Percentiles rank a stretch among this genome's conserved stretches.
These are phyloP conservation scores for Aspergillus aculeatus DNA, from an alignment of 2,329 filamentous ascomycete species.

Conservation along the genomic window DNA sequence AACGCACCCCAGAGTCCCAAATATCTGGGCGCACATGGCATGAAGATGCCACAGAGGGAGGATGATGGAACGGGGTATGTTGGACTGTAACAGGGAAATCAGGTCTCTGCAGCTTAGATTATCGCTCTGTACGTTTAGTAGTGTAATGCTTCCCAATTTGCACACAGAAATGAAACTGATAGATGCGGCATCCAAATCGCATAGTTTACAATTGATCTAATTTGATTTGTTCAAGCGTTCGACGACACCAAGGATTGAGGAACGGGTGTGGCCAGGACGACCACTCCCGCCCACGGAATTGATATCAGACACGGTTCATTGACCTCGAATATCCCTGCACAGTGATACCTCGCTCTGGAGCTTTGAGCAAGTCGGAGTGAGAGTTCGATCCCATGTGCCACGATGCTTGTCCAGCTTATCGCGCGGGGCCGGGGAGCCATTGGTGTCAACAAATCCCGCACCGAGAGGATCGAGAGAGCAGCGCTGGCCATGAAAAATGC, in stretches of 20 bases:
- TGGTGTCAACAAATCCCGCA: constrained; percentile 18
- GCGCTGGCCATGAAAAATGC: constrained; percentile 3
- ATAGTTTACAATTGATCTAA: background rate
- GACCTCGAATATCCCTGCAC: background rate
- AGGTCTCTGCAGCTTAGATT: background rate
- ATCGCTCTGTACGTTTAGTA: background rate
- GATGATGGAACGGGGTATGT: constrained; percentile 26
- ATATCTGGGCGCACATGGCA: constrained; percentile 67
- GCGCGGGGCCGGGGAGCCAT: background rate
- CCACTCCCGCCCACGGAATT: background rate
- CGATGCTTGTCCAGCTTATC: background rate
- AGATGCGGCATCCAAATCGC: background rate
- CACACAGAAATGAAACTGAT: background rate
- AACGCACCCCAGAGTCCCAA: constrained; percentile 57
- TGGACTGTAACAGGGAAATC: constrained; percentile 20
- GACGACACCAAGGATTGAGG: background rate
- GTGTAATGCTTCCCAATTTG: background rate
- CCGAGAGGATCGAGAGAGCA: background rate
- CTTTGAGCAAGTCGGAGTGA: background rate
- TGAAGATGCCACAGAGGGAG: constrained; percentile 50
- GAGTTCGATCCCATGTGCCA: background rate
- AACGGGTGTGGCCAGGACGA: background rate
- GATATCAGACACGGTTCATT: background rate
- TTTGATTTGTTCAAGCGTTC: background rate
- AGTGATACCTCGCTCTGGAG: background rate